Evolutionary conservation across 2,329 filamentous ascomycete species (phyloP), one percentile per base, ranked within the genome.

Genomic region (Penicillium oxalicum): DNA sequence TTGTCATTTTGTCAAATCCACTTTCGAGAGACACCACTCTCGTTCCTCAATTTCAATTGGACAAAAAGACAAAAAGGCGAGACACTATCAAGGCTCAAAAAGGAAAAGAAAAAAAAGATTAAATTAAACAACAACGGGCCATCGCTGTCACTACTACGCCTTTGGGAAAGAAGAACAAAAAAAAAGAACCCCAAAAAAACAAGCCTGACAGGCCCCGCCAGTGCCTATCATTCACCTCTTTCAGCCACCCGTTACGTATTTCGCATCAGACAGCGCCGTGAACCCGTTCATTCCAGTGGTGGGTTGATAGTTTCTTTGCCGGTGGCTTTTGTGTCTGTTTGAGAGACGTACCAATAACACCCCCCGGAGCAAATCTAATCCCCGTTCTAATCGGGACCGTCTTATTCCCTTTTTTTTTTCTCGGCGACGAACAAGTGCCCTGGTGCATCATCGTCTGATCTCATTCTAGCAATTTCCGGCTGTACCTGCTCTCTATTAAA

Each of bases 141-240:
- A 32, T 32, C 4, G 3, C 29, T 11, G 18, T 18, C 18, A 18
- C 18, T 18, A 18, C 18, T 18, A 18, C 18, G 18, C 18, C 18
- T 18, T 18, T 18, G 18, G 18, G 18, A 18, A 18, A 18, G 18
- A 2, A 18, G 18, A 18, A 2, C 18, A 32, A 32, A 32, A 32
- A 32, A 32, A 32, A 32, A 32, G 7, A 13, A 24, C 8, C 27
- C n/a, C 4, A 40, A 40, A 40, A 29, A 27, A 27, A 26, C 25
- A 44, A 44, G 32, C 43, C 35, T 44, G 41, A 12, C 35, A 33
- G 33, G 7, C 42, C 42, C 41, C 26, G 45, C 53, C 48, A 27
- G 32, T 42, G 55, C 50, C 54, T 51, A 57, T 59, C 55, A 48
- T 47, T 57, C 44, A 38, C 57, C 57, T 40, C 12, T 57, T 58